Conservation (phyloP, 805 yeast species). For the Wickerhamomyces chaumierensis region DNA sequence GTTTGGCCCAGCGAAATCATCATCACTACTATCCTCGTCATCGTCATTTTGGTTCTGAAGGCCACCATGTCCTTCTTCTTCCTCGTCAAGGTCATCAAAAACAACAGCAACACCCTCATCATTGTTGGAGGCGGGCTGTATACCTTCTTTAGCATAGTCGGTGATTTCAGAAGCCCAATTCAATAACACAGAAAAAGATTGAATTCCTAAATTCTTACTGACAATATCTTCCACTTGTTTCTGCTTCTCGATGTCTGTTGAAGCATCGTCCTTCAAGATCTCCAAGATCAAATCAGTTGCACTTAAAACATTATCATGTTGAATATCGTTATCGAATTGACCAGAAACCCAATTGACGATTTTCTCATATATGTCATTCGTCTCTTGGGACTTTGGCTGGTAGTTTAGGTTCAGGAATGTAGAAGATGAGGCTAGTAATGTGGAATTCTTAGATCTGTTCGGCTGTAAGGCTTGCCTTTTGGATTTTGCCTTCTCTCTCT, state of each 20-base stretch:
- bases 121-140: constrained; percentile 23
- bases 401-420: constrained; percentile 43
- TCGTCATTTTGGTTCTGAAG: constrained; percentile 16
- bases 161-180: constrained; percentile 34
- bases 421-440: constrained; percentile 22
- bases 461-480: constrained; percentile 1
- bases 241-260: constrained; percentile 33
- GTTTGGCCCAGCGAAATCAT: constrained; percentile 22
- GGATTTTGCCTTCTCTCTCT: constrained; percentile 7
- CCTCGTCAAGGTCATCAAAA: constrained; percentile 20
- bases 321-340: constrained; percentile 56
- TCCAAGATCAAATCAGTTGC: constrained; percentile 60
- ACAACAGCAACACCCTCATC: constrained; percentile 27
- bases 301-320: constrained; percentile 60
- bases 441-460: constrained; percentile 6
- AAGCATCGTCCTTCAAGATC: constrained; percentile 35
- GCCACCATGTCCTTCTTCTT: constrained; percentile 12
- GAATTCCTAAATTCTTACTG: constrained; percentile 18
- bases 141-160: constrained; percentile 28
- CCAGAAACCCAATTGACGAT: constrained; percentile 50
- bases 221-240: constrained; percentile 38
- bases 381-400: constrained; percentile 47
- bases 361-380: constrained; percentile 37
- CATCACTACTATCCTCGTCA: constrained; percentile 18
- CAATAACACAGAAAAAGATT: constrained; percentile 17